Evolutionary conservation across 2,329 filamentous ascomycete genomes (phyloP).

Genomic region (Xylaria sp.): DNA sequence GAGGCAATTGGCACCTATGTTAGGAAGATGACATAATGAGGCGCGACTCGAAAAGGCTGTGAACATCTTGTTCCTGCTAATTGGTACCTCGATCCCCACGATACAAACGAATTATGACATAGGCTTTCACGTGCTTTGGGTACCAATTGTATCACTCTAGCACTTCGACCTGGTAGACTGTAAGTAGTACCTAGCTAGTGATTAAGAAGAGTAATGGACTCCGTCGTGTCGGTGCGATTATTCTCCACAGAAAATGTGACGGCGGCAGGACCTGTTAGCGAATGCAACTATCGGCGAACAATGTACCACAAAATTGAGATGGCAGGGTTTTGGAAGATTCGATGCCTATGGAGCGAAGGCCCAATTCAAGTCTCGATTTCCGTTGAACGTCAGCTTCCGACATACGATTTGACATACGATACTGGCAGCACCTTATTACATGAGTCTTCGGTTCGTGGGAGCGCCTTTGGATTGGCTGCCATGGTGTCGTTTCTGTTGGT

Average conservation of each 20-base stretch:
- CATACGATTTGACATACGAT: slow-evolving; percentile 5
- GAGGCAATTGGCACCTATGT: slow-evolving; percentile 23
- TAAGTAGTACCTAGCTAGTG: slow-evolving; percentile 23
- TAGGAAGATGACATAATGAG: slow-evolving; percentile 18
- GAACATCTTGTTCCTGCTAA: slow-evolving; percentile 21
- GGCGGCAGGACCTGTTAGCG: slow-evolving; percentile 38
- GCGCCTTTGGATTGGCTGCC: slow-evolving; percentile 25
- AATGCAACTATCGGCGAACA: slow-evolving; percentile 36
- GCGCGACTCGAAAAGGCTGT: slow-evolving; percentile 4
- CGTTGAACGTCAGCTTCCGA: neutral
- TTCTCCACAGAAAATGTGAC: slow-evolving; percentile 35
- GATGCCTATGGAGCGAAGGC: neutral
- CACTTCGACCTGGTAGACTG: neutral
- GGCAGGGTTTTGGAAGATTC: slow-evolving; percentile 32
- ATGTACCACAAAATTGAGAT: slow-evolving; percentile 34
- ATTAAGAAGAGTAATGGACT: slow-evolving; percentile 13
- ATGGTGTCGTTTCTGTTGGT: slow-evolving; percentile 25
- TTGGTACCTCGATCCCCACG: slow-evolving; percentile 20
- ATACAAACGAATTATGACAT: slow-evolving; percentile 4
- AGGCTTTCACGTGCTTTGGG: slow-evolving; percentile 13
- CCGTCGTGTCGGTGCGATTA: slow-evolving; percentile 8
- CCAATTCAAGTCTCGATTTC: neutral
- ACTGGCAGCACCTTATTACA: slow-evolving; percentile 9
- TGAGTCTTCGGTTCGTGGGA: slow-evolving; percentile 4
- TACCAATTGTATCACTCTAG: slow-evolving; percentile 4